A percentile compares a stretch with the other conserved stretches of the same genome.
Conservation (phyloP, 2,329 filamentous ascomycete genomes). For the Trichoderma lentiforme region DNA sequence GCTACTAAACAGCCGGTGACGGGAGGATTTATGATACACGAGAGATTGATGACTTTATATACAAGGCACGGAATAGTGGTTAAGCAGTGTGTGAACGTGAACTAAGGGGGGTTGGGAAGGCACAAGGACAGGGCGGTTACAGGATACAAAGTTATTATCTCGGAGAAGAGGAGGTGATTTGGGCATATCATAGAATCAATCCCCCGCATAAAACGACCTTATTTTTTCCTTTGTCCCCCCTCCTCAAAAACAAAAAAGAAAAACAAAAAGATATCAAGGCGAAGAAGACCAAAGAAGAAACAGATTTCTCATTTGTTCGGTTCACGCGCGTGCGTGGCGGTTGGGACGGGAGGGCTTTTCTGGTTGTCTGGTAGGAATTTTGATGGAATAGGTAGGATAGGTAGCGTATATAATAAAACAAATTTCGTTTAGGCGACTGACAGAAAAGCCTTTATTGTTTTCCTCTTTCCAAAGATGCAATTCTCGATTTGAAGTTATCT, state of each 20-base stretch:
- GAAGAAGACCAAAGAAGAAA: neutral
- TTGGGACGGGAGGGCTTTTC: neutral
- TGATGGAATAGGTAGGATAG: constrained; percentile 12
- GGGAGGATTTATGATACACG: constrained; percentile 12
- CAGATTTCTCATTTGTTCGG: neutral
- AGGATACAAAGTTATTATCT: neutral
- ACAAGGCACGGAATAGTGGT: neutral
- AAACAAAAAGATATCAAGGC: neutral
- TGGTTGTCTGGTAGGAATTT: neutral
- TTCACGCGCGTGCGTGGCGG: constrained; percentile 2
- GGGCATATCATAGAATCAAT: constrained; percentile 8
- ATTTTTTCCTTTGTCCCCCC: neutral
- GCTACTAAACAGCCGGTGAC: constrained; percentile 48
- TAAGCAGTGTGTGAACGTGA: neutral
- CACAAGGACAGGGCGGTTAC: neutral
- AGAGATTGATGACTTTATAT: neutral
- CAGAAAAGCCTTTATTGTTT: neutral
- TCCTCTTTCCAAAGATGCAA: neutral
- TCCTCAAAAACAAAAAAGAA: neutral
- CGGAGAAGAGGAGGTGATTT: neutral
- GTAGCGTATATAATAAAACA: constrained; percentile 12
- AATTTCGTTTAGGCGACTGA: neutral
- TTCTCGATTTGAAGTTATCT: neutral
- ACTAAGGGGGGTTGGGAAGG: neutral
- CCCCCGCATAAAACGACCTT: neutral